These are phyloP conservation scores for Onygenales sp. DNA, from an alignment of 2,329 filamentous ascomycete genomes.

Conservation along the genomic window DNA sequence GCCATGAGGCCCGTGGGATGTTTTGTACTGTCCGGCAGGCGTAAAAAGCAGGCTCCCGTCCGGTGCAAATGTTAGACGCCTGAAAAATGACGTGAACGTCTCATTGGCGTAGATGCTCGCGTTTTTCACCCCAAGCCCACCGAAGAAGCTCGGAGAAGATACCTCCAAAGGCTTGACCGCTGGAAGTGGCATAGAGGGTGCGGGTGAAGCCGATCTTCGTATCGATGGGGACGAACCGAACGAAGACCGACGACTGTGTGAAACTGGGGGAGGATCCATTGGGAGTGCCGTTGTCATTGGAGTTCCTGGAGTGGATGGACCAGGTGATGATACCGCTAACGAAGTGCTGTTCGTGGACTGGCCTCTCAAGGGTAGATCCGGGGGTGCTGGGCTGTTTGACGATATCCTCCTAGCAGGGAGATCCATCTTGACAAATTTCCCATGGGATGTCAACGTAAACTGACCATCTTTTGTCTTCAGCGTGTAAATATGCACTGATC, in stretches of 20 bases:
- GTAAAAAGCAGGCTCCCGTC: slow-evolving; percentile 92
- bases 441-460: slow-evolving; percentile 69
- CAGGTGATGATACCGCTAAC: slow-evolving; percentile 62
- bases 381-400: slow-evolving; percentile 83
- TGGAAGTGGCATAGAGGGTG: slow-evolving; percentile 84
- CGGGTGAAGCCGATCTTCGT: slow-evolving; percentile 81
- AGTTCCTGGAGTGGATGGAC: slow-evolving; percentile 84
- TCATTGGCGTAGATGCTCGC: slow-evolving; percentile 92
- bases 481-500: slow-evolving; percentile 95
- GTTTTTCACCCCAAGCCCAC: slow-evolving; percentile 63
- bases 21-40: slow-evolving; percentile 90
- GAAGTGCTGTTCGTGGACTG: slow-evolving; percentile 26
- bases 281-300: slow-evolving; percentile 81
- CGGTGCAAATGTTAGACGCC: slow-evolving; percentile 84
- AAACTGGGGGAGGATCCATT: slow-evolving; percentile 92
- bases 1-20: slow-evolving; percentile 56
- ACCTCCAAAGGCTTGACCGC: slow-evolving; percentile 91
- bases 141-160: slow-evolving; percentile 63
- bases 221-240: slow-evolving; percentile 68
- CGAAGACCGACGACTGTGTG: slow-evolving; percentile 87
- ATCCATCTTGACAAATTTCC: slow-evolving; percentile 84
- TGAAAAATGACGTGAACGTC: slow-evolving; percentile 93
- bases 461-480: slow-evolving; percentile 94
- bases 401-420: slow-evolving; percentile 84
- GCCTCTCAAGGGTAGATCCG: slow-evolving; percentile 50